Base-by-base conservation (phyloP, 2,329 filamentous ascomycete species). In the Pseudogymnoascus sp. region DNA sequence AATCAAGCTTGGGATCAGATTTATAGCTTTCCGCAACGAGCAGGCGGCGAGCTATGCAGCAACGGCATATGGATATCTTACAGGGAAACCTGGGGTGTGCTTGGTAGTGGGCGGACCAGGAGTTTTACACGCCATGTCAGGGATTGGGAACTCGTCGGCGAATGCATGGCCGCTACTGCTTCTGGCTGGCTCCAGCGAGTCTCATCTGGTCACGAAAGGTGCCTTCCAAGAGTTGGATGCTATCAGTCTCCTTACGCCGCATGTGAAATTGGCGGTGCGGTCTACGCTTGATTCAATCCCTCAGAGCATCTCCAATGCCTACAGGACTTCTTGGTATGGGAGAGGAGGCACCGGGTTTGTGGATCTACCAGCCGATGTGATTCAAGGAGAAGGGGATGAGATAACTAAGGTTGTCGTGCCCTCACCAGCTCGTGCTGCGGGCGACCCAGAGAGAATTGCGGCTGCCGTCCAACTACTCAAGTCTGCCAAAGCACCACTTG, bases 81-180 rank as follows among this genome's bases (percentile, higher is more conserved):
- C 80, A 2, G 81, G 81, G 18, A 76, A 70, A 61, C 81, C 81
- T 3, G 82, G 81, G 2, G 79, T 84, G 8, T 84, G 81, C 68
- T 73, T 84, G 39, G 78, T 82, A n/a, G 82, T 85, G 2, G 82
- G 82, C 60, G 82, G 82, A 7, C 82, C 82, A 6, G 82, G 82
- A 21, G 79, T 85, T 12, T 71, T 84, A 21, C 82, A 84, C 74
- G 79, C 80, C 9, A 77, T 84, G 72, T 79, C 82, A 64, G 82
- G 82, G 67, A 77, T 81, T 48, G 76, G 77, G 27, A 82, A 82
- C 67, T 72, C 81, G 5, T 76, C 75, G 39, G 78, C 74, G n/a
- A 84, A 84, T 70, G 77, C 76, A 21, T 84, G 80, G 65, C 82
- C 82, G 2, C 69, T 84, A 5, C 73, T 84, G 1, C 73, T 84